These are phyloP conservation scores for Actinidia polygama DNA, from an alignment of 179 eudicot genomes.

Conservation along the genomic window DNA sequence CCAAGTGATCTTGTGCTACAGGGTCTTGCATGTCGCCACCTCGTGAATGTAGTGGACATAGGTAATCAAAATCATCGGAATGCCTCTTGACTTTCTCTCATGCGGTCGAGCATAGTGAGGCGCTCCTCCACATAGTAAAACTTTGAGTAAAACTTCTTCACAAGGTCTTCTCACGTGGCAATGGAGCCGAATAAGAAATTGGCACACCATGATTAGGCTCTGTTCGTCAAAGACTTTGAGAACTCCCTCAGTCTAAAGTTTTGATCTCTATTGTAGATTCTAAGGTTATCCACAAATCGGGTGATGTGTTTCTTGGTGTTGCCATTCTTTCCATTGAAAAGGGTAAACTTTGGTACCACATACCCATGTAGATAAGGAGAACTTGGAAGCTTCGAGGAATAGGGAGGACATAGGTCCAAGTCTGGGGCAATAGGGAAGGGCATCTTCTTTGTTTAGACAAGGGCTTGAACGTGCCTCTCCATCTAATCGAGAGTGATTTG, in stretches of 20 bases:
- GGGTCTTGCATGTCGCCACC: not conserved
- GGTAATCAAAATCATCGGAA: not conserved
- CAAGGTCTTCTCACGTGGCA: not conserved
- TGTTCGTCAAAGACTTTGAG: not conserved
- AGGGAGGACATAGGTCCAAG: no score
- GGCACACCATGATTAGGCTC: not conserved
- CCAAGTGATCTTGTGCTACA: not conserved
- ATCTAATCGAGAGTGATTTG: not conserved
- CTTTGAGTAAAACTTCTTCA: no score
- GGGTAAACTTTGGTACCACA: not conserved
- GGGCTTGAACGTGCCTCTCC: not conserved
- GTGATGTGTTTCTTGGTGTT: not conserved
- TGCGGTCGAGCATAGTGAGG: not conserved
- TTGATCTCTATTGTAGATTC: no score
- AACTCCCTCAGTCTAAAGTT: not conserved
- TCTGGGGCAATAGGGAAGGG: not conserved
- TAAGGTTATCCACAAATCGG: not conserved
- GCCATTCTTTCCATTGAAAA: not conserved
- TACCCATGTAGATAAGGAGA: not conserved
- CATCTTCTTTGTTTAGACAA: not conserved
- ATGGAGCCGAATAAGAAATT: not conserved
- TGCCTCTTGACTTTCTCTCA: not conserved
- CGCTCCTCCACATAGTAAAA: no score
- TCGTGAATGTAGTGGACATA: not conserved
- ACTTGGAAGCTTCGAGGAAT: not conserved